A percentile compares a stretch with the other conserved stretches of the same genome.
Evolutionary conservation across 371 early-diverging fungal species (phyloP).

Genomic region (Zychaea mexicana): DNA sequence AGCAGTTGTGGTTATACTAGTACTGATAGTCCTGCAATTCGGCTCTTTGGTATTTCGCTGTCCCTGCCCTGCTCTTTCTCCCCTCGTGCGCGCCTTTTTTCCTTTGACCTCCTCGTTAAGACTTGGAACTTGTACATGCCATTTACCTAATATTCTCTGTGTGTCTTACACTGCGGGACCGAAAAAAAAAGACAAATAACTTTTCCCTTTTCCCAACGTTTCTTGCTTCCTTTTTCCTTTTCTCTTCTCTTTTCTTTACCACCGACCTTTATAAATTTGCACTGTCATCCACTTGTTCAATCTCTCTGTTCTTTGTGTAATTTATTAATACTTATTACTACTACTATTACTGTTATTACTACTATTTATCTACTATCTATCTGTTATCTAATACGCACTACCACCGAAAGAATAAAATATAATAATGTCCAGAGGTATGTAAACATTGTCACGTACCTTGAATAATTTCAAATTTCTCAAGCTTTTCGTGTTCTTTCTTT

Average conservation of each 20-base stretch:
- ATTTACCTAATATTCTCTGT: not conserved
- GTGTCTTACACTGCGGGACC: not conserved
- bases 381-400: not conserved
- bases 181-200: not conserved
- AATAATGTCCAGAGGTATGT: conserved; percentile 12
- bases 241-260: conserved; percentile 2
- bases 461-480: not conserved
- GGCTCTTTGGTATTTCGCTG: conserved; percentile 8
- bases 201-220: too few relatives aligned
- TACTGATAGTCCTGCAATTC: too few relatives aligned
- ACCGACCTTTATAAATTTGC: conserved; percentile 5
- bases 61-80: not conserved
- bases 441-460: not conserved
- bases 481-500: too few relatives aligned
- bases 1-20: too few relatives aligned
- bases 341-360: not conserved
- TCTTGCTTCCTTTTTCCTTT: conserved; percentile 3
- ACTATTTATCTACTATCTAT: not conserved
- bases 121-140: conserved; percentile 1
- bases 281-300: not conserved
- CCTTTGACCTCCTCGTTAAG: conserved; percentile 2
- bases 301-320: conserved; percentile 1
- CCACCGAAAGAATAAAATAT: not conserved
- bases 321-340: conserved; percentile 7
- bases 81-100: conserved; percentile 18